A percentile compares a stretch with the other conserved stretches of the same genome.
Conservation (phyloP, 305 asterid species). For the Fraxinus paxiana region DNA sequence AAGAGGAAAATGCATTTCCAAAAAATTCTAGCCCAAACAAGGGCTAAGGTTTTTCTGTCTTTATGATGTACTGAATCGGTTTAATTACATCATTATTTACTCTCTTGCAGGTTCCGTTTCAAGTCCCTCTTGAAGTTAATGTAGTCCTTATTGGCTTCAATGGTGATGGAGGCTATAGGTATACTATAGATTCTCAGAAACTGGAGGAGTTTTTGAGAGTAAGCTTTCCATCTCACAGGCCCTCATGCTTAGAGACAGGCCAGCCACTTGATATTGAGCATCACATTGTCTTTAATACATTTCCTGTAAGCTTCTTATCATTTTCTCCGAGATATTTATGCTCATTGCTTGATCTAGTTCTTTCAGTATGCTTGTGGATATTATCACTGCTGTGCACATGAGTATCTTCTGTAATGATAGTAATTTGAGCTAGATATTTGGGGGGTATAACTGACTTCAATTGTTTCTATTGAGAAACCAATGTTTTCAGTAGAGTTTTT, state of each 20-base stretch:
- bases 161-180: conserved; percentile 91
- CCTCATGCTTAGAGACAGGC: conserved; percentile 89
- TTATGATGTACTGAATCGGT: conserved; percentile 6
- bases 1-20: not conserved
- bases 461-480: not conserved
- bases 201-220: conserved; percentile 86
- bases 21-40: not conserved
- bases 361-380: not conserved
- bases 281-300: conserved; percentile 70
- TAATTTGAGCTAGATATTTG: conserved; percentile 5
- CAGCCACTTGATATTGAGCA: conserved; percentile 95
- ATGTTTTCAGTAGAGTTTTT: not conserved
- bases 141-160: conserved; percentile 86
- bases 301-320: conserved; percentile 58
- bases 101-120: conserved; percentile 82
- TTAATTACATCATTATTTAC: conserved; percentile 8
- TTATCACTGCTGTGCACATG: not conserved
- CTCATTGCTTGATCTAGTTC: conserved; percentile 15
- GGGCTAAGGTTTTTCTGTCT: not conserved
- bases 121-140: conserved; percentile 97
- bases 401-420: not conserved
- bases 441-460: not conserved
- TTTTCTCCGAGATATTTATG: conserved; percentile 13
- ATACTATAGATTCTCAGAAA: conserved; percentile 64
- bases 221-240: conserved; percentile 82